Evolutionary conservation across 202 grass and related monocot species (phyloP).

Genomic region (Dendrocalamus latiflorus): DNA sequence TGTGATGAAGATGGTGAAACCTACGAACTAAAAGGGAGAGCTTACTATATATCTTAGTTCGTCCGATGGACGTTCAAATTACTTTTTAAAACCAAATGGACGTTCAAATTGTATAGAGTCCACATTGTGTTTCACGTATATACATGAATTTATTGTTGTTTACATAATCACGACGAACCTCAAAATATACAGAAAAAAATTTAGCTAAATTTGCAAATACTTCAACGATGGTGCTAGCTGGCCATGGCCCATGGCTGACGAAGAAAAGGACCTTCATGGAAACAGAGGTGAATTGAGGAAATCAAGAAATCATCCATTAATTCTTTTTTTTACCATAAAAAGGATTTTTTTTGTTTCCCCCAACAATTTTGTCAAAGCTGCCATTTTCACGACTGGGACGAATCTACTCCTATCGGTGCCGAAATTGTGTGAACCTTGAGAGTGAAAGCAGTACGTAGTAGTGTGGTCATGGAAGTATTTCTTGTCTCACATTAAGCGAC

Average conservation of each 20-base stretch:
- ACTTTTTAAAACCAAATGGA: too few relatives aligned
- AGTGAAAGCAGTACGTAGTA: conserved; percentile 9
- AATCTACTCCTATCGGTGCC: not conserved
- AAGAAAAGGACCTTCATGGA: not conserved
- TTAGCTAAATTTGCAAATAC: not conserved
- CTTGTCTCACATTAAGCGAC: not conserved
- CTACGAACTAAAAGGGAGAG: not conserved
- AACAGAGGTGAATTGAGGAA: not conserved
- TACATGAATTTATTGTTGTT: not conserved
- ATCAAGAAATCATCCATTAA: not conserved
- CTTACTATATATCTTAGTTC: not conserved
- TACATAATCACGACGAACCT: not conserved
- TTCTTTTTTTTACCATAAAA: not conserved
- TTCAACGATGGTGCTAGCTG: not conserved
- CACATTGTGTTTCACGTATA: not conserved
- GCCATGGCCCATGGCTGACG: not conserved
- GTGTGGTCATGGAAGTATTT: not conserved
- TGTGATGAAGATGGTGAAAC: not conserved
- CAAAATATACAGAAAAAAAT: not conserved
- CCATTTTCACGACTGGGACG: not conserved
- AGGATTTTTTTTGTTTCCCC: not conserved
- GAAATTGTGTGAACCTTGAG: not conserved
- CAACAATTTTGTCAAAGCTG: not conserved
- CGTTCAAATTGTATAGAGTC: not conserved
- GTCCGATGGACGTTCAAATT: not conserved